A percentile compares a stretch with the other conserved stretches of the same genome.
Evolutionary conservation across 1,284 basidiomycete genomes (phyloP).

Genomic region (Coniophora puteana): DNA sequence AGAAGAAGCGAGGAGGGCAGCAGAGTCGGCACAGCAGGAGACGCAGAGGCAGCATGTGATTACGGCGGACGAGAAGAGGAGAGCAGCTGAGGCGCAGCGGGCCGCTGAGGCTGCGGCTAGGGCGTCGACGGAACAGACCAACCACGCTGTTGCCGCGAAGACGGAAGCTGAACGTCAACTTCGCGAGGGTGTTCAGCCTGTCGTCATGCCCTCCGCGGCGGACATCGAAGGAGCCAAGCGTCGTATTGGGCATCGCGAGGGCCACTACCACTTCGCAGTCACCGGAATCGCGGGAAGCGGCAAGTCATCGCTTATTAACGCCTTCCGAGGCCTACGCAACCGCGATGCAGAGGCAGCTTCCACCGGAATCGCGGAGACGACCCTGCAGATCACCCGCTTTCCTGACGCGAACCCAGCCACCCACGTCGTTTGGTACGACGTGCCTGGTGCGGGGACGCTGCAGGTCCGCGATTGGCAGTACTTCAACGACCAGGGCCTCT

Average conservation of each 20-base stretch:
- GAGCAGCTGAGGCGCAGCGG: constrained; percentile 9
- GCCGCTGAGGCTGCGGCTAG: constrained; percentile 8
- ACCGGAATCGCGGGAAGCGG: constrained; percentile 9
- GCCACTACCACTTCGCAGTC: constrained; percentile 11
- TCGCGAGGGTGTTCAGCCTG: constrained; percentile 9
- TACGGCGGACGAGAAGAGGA: constrained; percentile 12
- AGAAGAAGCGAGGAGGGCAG: constrained; percentile 14
- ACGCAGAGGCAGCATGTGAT: constrained; percentile 8
- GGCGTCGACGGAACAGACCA: constrained; percentile 3
- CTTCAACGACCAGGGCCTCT: constrained; percentile 7
- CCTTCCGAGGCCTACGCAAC: constrained; percentile 3
- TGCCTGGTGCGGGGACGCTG: constrained; percentile 6
- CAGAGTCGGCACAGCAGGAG: constrained; percentile 10
- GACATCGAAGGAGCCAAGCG: constrained; percentile 9
- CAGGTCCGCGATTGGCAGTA: constrained; percentile 5
- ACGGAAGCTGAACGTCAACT: not conserved
- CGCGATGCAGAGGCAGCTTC: constrained; percentile 11
- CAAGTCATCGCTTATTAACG: constrained; percentile 8
- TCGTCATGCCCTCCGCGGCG: constrained; percentile 10
- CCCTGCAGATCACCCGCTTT: constrained; percentile 10
- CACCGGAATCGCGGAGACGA: constrained; percentile 13
- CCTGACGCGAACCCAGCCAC: constrained; percentile 9
- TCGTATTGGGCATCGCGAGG: constrained; percentile 10
- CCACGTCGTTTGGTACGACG: constrained; percentile 8
- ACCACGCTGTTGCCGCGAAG: not conserved